These are phyloP conservation scores for Solanum clarkiae DNA, from an alignment of 257 asterid species.

Conservation along the genomic window DNA sequence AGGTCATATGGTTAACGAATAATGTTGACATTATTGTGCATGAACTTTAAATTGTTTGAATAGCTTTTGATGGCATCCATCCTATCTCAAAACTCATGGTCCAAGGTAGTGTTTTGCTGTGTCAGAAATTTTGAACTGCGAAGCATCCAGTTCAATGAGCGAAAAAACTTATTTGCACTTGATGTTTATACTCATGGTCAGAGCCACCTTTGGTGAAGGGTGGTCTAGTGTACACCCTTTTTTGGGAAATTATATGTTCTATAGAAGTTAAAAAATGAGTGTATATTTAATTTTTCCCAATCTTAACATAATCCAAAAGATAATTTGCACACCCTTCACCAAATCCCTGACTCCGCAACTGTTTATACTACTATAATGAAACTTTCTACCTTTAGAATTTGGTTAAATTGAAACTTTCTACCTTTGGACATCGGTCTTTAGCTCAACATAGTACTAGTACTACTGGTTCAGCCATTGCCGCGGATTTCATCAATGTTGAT, in stretches of 20 bases:
- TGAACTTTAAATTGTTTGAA: not conserved
- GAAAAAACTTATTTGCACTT: not conserved
- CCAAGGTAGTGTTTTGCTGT: not conserved
- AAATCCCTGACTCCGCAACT: no score
- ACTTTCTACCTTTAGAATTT: slow-evolving; percentile 14
- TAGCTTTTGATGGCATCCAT: not conserved
- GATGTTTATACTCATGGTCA: not conserved
- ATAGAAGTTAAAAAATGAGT: no score
- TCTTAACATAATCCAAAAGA: no score
- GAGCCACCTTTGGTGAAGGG: no score
- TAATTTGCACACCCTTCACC: no score
- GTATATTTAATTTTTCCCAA: no score
- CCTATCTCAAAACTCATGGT: not conserved
- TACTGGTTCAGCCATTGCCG: slow-evolving; percentile 27
- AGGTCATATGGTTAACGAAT: not conserved
- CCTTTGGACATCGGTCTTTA: slow-evolving; percentile 32
- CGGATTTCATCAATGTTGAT: slow-evolving; percentile 76
- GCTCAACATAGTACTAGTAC: slow-evolving; percentile 27
- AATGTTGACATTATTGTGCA: not conserved
- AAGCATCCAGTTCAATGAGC: not conserved
- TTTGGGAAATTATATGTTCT: no score
- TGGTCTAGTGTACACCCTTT: no score
- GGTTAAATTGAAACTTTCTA: slow-evolving; percentile 50
- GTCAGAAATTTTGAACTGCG: not conserved
- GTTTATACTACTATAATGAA: not conserved